Evolutionary conservation across 345 rosid genomes (phyloP), one percentile per base, ranked within the genome.

Genomic region (Salix brachista): DNA sequence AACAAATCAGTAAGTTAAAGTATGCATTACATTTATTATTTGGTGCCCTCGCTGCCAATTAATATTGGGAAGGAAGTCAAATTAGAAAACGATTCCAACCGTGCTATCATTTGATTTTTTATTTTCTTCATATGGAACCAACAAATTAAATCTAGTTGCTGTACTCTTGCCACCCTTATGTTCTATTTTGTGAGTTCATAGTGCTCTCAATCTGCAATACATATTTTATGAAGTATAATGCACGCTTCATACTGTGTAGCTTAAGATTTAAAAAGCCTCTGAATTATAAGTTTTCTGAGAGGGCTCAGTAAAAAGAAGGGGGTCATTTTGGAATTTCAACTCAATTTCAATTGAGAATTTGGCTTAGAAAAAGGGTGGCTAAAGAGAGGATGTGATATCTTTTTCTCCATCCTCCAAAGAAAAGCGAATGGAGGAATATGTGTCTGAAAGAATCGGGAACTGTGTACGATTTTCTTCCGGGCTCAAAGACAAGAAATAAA

Each of bases 381-480:
- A 76, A 65, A 76, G 65, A 30, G 76, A 28, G 58, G 28, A 37
- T 54, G 80, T 44, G 72, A 56, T 17, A 68, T 72, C 72, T 64
- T 76, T 78, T 56, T 56, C 66, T 50, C 64, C 73, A 74, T 80
- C 77, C 62, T 69, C 80, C 75, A 83, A 77, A 79, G 81, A 77
- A 84, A 84, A 84, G 82, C 79, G 75, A 75, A 80, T 64, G 82
- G 79, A 79, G 78, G 86, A 80, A 77, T 76, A 60, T 37, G 76
- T 82, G 81, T 82, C 72, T 64, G 62, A 80, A 83, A 85, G 86
- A 82, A 85, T 88, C 85, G 88, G 88, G 89, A 86, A 82, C 83
- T 79, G 88, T 83, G 88, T 85, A 78, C 85, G 88, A 79, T 78
- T 85, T 84, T 77, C 85, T 88, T 77, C 81, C 84, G 78, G 81